A percentile compares a stretch with the other conserved stretches of the same genome.
Evolutionary conservation across 2,329 filamentous ascomycete species (phyloP).

Genomic region (Colletotrichum musae): DNA sequence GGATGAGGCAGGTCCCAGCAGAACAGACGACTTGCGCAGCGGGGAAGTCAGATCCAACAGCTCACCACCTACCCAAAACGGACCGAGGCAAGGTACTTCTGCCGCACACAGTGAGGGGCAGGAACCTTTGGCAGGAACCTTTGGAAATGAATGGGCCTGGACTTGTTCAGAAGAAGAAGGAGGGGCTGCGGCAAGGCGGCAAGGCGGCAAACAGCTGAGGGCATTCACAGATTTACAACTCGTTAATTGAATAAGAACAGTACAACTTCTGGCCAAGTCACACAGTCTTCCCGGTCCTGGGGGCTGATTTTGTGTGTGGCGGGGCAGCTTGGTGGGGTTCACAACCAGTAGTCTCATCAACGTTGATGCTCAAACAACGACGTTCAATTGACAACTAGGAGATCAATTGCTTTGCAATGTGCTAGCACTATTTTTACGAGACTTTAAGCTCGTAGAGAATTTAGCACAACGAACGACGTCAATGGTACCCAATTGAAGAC

Average conservation of each 20-base stretch:
- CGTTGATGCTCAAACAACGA: not conserved
- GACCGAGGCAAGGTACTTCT: conserved; percentile 14
- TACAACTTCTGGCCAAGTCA: not conserved
- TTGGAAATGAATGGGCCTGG: conserved; percentile 25
- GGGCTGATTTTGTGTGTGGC: not conserved
- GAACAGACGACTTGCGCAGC: conserved; percentile 35
- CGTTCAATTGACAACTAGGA: too few species aligned
- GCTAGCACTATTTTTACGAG: too few species aligned
- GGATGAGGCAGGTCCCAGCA: conserved; percentile 37
- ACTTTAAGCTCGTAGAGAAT: too few species aligned
- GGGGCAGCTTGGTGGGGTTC: conserved; percentile 1
- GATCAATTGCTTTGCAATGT: too few species aligned
- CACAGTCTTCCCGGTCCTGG: not conserved
- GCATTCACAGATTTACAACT: not conserved
- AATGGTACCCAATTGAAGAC: not conserved
- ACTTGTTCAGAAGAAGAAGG: conserved; percentile 35
- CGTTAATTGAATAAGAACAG: not conserved
- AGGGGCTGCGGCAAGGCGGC: conserved; percentile 12
- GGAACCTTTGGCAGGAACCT: conserved; percentile 34
- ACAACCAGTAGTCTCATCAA: conserved; percentile 6
- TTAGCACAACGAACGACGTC: not conserved
- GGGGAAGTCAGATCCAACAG: conserved; percentile 16
- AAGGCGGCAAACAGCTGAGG: conserved; percentile 13
- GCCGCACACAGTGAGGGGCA: conserved; percentile 39
- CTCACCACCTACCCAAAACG: conserved; percentile 17